Percentiles rank a stretch among this genome's conserved stretches.
Conservation (phyloP, 345 rosid genomes). For the Murraya koenigii region DNA sequence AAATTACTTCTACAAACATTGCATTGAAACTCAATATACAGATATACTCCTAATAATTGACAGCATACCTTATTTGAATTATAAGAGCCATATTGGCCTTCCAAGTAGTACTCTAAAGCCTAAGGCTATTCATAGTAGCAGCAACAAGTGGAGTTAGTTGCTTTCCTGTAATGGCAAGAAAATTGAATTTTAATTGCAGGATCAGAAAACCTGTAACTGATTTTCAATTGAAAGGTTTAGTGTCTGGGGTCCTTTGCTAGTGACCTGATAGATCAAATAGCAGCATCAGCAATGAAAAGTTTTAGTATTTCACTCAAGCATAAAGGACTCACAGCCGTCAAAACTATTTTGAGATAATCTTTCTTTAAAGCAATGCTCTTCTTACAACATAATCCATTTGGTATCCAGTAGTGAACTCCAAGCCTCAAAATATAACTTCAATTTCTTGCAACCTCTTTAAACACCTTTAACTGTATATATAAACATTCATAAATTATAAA, state of each 20-base stretch:
- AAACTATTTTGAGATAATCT: constrained; percentile 4
- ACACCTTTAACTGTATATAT: constrained; percentile 1
- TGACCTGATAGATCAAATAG: neutral
- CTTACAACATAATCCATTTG: constrained; percentile 37
- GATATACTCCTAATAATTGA: constrained; percentile 20
- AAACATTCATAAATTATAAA: neutral
- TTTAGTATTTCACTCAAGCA: neutral
- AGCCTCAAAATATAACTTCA: constrained; percentile 26
- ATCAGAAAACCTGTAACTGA: constrained; percentile 11
- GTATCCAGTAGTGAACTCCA: constrained; percentile 47
- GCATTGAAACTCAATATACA: neutral
- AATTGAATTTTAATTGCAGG: neutral
- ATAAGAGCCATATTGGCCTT: neutral
- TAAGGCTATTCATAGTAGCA: neutral
- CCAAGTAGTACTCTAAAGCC: constrained; percentile 5
- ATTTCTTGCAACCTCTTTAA: constrained; percentile 24
- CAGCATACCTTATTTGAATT: constrained; percentile 18
- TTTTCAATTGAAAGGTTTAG: neutral
- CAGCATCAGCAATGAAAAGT: constrained; percentile 9
- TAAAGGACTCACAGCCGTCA: neutral
- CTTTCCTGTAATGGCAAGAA: constrained; percentile 40
- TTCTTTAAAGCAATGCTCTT: constrained; percentile 46
- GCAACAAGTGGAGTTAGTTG: constrained; percentile 9
- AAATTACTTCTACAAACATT: neutral
- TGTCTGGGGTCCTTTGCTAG: constrained; percentile 1